Evolutionary conservation across 306 rosid species (phyloP), one percentile per base, ranked within the genome.

Genomic region (Delonix regia): DNA sequence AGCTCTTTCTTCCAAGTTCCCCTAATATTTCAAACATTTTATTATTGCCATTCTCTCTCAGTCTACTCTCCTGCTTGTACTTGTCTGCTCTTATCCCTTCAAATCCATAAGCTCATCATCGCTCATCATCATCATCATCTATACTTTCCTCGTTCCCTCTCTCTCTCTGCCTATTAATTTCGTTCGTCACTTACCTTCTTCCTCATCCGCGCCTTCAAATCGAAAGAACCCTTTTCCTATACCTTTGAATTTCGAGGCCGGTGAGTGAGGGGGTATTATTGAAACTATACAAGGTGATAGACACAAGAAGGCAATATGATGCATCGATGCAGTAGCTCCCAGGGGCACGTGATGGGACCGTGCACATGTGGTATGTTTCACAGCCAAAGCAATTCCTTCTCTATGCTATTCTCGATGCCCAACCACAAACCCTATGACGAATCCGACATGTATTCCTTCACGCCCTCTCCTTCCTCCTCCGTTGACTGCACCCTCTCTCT

Each of bases 401-500:
- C 97, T 6, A 84, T 86, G 89, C 72, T 90, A 3, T 88, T 86
- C 71, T 87, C 97, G 8, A 73, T 85, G 87, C 90, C 92, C 15
- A 86, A 78, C 74, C 85, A 89, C 74, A 55, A 36, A 24, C 76
- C 87, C 51, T 86, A 79, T 63, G 88, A 77, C 19, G 84, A 82
- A 15, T 36, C 57, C 19, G 83, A 80, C 5, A 18, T 80, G 49
- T 87, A 86, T 59, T 71, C 87, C 25, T 89, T 75, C 80, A 38
- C 83, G 0, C 69, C 86, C 21, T 80, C 90, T 22, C 79, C 91
- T 33, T 78, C 91, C 0, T 78, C 97, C 39, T 85, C 97, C 3
- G 99, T 95, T 4, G 99, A 95, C 70, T 95, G 99, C 74, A 95
- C 99, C 6, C 98, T 95, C 51, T 95, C 98, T 5, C 89, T 95